Conservation (phyloP, 176 grass and related monocot genomes). For the Thalia dealbata region DNA sequence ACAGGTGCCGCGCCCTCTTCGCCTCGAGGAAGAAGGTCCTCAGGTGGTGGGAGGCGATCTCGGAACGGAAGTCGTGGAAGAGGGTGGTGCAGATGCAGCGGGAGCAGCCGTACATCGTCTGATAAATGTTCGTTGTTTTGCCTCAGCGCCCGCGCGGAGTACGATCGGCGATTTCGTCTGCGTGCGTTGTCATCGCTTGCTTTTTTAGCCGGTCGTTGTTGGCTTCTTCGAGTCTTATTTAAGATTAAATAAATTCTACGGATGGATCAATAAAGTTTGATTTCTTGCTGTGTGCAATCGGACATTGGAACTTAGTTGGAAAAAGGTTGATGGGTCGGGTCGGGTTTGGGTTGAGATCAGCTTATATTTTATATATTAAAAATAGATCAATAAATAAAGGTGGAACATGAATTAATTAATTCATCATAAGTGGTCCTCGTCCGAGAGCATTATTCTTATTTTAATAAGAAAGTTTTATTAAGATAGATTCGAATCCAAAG, state of each 20-base stretch:
- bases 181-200: background rate
- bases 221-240: too few species aligned
- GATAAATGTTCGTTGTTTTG: background rate
- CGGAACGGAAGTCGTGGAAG: conserved; percentile 38
- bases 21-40: conserved; percentile 57
- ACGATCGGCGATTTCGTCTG: background rate
- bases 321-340: too few species aligned
- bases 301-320: too few species aligned
- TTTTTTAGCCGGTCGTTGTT: too few species aligned
- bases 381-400: too few species aligned
- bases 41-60: conserved; percentile 58
- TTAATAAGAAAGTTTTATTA: background rate
- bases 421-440: too few species aligned
- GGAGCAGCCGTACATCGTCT: conserved; percentile 32
- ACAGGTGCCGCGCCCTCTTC: conserved; percentile 51
- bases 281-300: too few species aligned
- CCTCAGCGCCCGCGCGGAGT: background rate
- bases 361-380: too few species aligned
- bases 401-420: too few species aligned
- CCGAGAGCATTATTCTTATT: background rate
- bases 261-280: too few species aligned
- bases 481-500: background rate
- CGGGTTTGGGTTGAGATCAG: too few species aligned
- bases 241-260: too few species aligned
- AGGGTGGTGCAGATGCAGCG: conserved; percentile 62